Evolutionary conservation across 345 rosid species (phyloP).

Genomic region (Aquilaria malaccensis): DNA sequence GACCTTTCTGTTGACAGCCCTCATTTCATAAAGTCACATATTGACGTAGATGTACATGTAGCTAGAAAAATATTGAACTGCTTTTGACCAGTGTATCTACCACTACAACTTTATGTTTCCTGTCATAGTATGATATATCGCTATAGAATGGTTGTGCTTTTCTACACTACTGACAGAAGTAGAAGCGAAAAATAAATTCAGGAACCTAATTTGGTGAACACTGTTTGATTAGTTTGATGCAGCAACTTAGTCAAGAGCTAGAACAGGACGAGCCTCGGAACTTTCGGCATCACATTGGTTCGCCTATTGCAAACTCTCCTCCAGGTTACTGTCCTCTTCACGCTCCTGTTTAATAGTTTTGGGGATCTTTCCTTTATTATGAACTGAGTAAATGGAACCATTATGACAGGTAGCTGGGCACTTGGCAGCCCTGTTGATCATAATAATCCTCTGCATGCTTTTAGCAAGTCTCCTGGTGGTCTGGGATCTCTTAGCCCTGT

Average conservation of each 20-base stretch:
- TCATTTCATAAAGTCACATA: no score
- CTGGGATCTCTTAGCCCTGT: constrained; percentile 44
- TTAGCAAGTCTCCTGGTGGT: constrained; percentile 62
- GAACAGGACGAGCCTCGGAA: constrained; percentile 67
- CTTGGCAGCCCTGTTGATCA: constrained; percentile 66
- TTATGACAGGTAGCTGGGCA: constrained; percentile 65
- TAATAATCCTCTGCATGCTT: constrained; percentile 41
- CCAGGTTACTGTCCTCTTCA: constrained; percentile 45
- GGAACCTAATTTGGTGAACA: constrained; percentile 1
- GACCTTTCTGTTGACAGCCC: no score
- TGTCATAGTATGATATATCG: no score
- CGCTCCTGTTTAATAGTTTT: constrained; percentile 1
- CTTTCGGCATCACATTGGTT: constrained; percentile 61
- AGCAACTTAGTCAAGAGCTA: constrained; percentile 63
- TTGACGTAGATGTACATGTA: no score
- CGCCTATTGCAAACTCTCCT: constrained; percentile 76
- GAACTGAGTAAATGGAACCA: constrained; percentile 12
- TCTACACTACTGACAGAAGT: no score
- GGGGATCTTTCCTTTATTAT: constrained; percentile 1
- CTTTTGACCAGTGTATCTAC: no score
- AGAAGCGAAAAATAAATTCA: no score
- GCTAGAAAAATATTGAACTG: no score
- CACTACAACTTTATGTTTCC: no score
- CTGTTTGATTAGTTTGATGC: constrained; percentile 51
- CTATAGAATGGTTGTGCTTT: no score